Percentiles rank a stretch among this genome's conserved stretches.
Evolutionary conservation across 768 basidiomycete genomes (phyloP).

Genomic region (Macrolepiota fuliginosa): DNA sequence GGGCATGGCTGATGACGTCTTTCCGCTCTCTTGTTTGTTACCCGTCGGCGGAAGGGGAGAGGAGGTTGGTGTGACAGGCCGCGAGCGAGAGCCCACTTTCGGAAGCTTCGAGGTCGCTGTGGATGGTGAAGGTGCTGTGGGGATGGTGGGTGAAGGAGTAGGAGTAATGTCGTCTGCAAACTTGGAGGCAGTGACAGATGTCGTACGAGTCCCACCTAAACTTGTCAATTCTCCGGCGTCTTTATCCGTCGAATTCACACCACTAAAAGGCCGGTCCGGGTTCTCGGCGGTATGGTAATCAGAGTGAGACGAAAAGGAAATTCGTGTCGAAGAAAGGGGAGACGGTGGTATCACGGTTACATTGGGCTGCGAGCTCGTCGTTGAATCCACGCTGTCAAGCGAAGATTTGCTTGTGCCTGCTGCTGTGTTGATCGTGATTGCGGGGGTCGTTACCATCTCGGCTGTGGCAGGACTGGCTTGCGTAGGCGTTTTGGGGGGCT

Average conservation of each 20-base stretch:
- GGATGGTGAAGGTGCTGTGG: not conserved
- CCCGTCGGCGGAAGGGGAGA: not conserved
- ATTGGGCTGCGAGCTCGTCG: slow-evolving; percentile 6
- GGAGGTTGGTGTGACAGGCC: not conserved
- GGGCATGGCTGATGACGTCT: slow-evolving; percentile 12
- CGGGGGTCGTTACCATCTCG: not conserved
- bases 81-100: not conserved
- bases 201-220: slow-evolving; percentile 11
- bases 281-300: not conserved
- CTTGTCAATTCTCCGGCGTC: slow-evolving; percentile 8
- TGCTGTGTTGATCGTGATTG: slow-evolving; percentile 5
- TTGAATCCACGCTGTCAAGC: not conserved
- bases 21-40: not conserved
- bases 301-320: slow-evolving; percentile 2
- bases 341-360: slow-evolving; percentile 9
- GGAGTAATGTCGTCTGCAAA: slow-evolving; percentile 4
- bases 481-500: not conserved
- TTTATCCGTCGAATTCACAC: slow-evolving; percentile 5
- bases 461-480: not conserved
- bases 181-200: not conserved
- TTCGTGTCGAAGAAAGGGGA: not conserved
- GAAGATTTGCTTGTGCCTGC: slow-evolving; percentile 1
- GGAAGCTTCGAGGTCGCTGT: not conserved
- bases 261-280: slow-evolving; percentile 9
- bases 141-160: not conserved